These are phyloP conservation scores for Chenopodium album DNA, from an alignment of 148 eudicot species.

Conservation along the genomic window DNA sequence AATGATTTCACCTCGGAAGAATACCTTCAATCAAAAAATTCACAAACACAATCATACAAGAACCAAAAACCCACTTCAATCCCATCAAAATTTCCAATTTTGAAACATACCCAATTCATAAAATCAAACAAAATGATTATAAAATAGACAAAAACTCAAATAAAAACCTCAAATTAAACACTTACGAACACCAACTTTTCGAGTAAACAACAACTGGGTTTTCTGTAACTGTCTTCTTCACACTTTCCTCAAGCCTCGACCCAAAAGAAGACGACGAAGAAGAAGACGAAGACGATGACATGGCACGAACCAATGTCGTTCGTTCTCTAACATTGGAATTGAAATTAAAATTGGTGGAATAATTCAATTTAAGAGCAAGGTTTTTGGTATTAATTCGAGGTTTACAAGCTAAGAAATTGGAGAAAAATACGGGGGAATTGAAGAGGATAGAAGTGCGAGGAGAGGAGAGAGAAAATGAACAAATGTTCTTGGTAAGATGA, in stretches of 20 bases:
- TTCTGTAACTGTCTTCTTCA: conserved; percentile 64
- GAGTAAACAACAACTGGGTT: conserved; percentile 95
- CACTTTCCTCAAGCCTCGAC: conserved; percentile 67
- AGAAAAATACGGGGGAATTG: conserved; percentile 1
- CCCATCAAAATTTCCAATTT: neutral
- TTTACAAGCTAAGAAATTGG: neutral
- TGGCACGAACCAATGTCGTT: conserved; percentile 38
- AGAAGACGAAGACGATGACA: conserved; percentile 26
- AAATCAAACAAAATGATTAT: neutral
- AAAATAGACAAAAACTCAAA: neutral
- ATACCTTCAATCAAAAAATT: conserved; percentile 50
- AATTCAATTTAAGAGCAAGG: conserved; percentile 8
- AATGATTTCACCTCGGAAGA: conserved; percentile 81
- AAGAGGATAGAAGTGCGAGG: conserved; percentile 8
- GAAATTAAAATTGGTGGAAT: conserved; percentile 19
- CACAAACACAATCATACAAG: neutral
- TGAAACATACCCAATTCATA: conserved; percentile 5
- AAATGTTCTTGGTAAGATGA: conserved; percentile 10
- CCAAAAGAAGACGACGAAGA: conserved; percentile 57
- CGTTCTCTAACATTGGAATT: conserved; percentile 18
- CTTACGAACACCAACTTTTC: conserved; percentile 95
- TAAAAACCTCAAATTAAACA: neutral
- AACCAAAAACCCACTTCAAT: conserved; percentile 12
- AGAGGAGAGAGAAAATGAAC: conserved; percentile 14
- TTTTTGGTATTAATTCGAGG: conserved; percentile 10